phyloP scores from a whole-genome alignment of 176 grass and related monocot species.

The bread wheat (Triticum aestivum) region IWGSC_CS_RefSeq_v2.1 NC_057794.1:84838969-84839468 shows the following conservation, averaged over 20 bases:
- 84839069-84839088: neutral
- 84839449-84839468: conserved; percentile 18
- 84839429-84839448: neutral
- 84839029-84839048: neutral
- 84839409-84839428: neutral
- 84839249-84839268: neutral
- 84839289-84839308: neutral
- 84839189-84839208: conserved; percentile 17
- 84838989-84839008: neutral
- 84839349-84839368: neutral
- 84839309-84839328: neutral
- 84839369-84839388: neutral
- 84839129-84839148: neutral
- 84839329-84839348: neutral
- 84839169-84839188: conserved; percentile 33
- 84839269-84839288: neutral
- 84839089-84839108: neutral
- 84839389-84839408: neutral
- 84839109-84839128: neutral
- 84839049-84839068: neutral
- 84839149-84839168: neutral
- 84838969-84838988: conserved; percentile 12
- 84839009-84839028: neutral
- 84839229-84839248: conserved; percentile 6
- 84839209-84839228: neutral